Percentiles rank a stretch among this genome's conserved stretches.
phyloP scores from a whole-genome alignment of 1,284 basidiomycete genomes.

The Wolfiporia cocos region DNA sequence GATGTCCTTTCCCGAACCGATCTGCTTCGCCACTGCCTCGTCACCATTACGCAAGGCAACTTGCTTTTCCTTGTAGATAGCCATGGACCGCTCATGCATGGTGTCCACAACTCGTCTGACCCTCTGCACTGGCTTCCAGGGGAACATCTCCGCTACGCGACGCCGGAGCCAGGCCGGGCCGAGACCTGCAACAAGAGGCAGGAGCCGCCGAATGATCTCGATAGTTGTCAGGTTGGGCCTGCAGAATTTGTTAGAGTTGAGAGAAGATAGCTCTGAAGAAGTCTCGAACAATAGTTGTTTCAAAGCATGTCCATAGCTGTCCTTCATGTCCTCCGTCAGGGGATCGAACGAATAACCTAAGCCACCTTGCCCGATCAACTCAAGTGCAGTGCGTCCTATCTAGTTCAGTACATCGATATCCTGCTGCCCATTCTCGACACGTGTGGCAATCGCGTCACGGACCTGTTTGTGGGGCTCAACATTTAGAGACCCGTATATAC shows the following conservation, averaged over 20 bases:
- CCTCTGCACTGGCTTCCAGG: constrained; percentile 9
- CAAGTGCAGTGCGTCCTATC: constrained; percentile 29
- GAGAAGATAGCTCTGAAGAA: background rate
- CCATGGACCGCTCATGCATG: constrained; percentile 9
- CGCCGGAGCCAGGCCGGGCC: constrained; percentile 8
- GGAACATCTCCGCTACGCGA: constrained; percentile 10
- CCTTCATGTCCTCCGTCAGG: constrained; percentile 16
- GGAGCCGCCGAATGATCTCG: constrained; percentile 4
- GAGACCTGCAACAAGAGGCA: constrained; percentile 9
- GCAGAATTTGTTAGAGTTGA: background rate
- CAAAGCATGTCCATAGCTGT: constrained; percentile 13
- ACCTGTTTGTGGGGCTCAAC: background rate
- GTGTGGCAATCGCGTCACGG: constrained; percentile 9
- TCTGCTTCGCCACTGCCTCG: constrained; percentile 17
- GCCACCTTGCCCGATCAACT: constrained; percentile 32
- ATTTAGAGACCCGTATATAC: background rate
- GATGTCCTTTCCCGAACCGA: constrained; percentile 24
- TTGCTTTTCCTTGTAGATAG: constrained; percentile 18
- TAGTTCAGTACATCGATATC: constrained; percentile 29
- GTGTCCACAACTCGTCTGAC: constrained; percentile 13
- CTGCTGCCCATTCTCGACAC: constrained; percentile 11
- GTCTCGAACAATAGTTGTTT: constrained; percentile 1
- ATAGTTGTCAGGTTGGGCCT: constrained; percentile 12
- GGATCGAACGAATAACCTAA: constrained; percentile 31
- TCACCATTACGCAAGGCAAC: constrained; percentile 19